Evolutionary conservation across 306 rosid genomes (phyloP), one percentile per base, ranked within the genome.

Genomic region (Corylus heterophylla): DNA sequence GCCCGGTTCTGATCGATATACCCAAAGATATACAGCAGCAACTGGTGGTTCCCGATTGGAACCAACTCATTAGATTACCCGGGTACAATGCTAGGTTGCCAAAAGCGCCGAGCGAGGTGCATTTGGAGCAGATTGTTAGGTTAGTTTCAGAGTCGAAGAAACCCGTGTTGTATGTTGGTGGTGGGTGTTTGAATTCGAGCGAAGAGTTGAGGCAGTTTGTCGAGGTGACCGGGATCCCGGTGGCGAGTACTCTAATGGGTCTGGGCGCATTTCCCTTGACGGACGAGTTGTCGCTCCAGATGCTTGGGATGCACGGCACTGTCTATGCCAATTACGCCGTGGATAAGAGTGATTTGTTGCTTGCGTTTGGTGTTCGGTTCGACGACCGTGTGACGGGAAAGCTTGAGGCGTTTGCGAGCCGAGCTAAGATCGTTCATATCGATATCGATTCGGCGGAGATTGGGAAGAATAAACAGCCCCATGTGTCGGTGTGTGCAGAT

Each of bases 251-350:
- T 79, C 83, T 93, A 47, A 95, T 95, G 98, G 99, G 97, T 35
- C 89, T 95, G 20, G 97, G 99, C 4, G 81, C 86, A 7, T 93
- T 78, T 44, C 96, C 98, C 13, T 5, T 76, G 67, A 29, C 67
- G 0, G 87, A 76, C 12, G 90, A 86, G 0, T 71, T 78, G 67
- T 95, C 99, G 0, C 98, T 95, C 45, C 92, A 87, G 56, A 95
- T 92, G 97, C 82, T 95, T 80, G 98, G 97, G 14, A 95, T 92
- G 98, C 98, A 95, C 9, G 98, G 94, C 0, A 92, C 98, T 69
- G 96, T 95, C 31, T 89, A 85, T 85, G 98, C 98, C 12, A 95
- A 95, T 83, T 95, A 95, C 71, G 95, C 94, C 3, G 94, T 95
- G 63, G 98, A 95, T 78, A 83, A 75, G 13, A 78, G 90, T 76